Conservation (phyloP, 2,329 filamentous ascomycete species). For the Scedosporium minutisporum region DNA sequence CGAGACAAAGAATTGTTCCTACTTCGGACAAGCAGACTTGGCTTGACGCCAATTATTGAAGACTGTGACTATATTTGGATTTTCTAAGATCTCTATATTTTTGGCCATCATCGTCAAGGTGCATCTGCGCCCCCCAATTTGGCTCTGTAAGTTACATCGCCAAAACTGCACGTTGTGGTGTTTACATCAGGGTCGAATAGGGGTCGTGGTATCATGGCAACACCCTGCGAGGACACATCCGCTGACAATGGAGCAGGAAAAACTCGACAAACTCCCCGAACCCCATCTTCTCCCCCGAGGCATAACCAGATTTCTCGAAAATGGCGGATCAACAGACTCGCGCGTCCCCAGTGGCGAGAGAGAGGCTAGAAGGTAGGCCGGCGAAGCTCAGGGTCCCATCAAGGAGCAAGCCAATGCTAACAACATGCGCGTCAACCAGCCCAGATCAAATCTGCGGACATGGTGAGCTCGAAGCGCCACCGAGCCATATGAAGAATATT, state of each 20-base stretch:
- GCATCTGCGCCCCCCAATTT: neutral
- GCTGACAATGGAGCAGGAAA: neutral
- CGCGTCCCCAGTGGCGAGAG: constrained; percentile 44
- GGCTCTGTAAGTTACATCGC: neutral
- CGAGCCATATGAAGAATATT: constrained; percentile 7
- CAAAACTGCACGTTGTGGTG: neutral
- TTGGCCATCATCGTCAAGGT: neutral
- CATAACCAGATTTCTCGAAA: neutral
- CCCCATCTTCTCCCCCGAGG: neutral
- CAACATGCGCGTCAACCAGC: constrained; percentile 40
- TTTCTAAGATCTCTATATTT: neutral
- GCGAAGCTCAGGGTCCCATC: constrained; percentile 11
- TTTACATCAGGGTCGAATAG: constrained; percentile 3
- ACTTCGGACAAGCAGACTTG: neutral
- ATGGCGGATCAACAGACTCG: constrained; percentile 29
- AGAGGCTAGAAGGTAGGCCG: constrained; percentile 64
- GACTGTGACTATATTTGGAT: neutral
- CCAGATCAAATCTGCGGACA: constrained; percentile 96
- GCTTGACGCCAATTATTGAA: neutral
- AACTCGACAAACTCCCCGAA: neutral
- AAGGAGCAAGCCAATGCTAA: neutral
- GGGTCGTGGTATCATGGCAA: neutral
- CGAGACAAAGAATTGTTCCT: neutral
- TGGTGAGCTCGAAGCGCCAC: constrained; percentile 53
- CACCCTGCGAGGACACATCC: neutral